These are phyloP conservation scores for Dalbergia cultrata DNA, from an alignment of 306 rosid species.

Conservation along the genomic window DNA sequence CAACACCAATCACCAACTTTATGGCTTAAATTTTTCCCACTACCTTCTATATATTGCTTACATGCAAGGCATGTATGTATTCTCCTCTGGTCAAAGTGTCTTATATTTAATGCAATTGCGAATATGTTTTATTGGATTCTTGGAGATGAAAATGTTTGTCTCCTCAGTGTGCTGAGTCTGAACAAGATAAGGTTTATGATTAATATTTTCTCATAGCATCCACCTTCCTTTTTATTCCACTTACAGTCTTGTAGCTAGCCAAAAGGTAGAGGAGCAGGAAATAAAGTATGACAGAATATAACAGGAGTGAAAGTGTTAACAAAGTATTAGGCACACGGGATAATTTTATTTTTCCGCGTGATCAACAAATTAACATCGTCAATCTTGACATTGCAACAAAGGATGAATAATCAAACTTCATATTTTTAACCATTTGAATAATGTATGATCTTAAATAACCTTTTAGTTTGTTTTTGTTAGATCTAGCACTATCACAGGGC, in stretches of 20 bases:
- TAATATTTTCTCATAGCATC: constrained; percentile 17
- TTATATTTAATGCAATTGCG: neutral
- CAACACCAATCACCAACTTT: constrained; percentile 11
- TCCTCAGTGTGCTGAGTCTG: constrained; percentile 40
- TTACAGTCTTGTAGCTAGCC: constrained; percentile 10
- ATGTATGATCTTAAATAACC: too few relatives aligned
- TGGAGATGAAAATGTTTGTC: constrained; percentile 18
- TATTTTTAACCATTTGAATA: neutral
- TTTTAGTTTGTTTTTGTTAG: too few relatives aligned
- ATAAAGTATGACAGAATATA: neutral
- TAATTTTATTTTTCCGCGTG: neutral
- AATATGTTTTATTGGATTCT: constrained; percentile 5
- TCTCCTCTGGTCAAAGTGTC: constrained; percentile 27
- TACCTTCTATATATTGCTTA: constrained; percentile 5
- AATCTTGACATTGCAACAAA: neutral
- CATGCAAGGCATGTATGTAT: neutral
- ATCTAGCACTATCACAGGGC: too few relatives aligned
- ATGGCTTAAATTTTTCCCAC: constrained; percentile 19
- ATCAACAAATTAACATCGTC: neutral
- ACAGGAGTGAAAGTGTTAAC: neutral
- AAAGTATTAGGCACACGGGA: neutral
- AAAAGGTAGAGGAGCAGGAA: constrained; percentile 2
- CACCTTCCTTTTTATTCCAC: constrained; percentile 38
- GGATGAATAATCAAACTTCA: neutral
- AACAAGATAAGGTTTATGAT: constrained; percentile 8